These are phyloP conservation scores for Trapa bicornis DNA, from an alignment of 345 rosid species.

Conservation along the genomic window DNA sequence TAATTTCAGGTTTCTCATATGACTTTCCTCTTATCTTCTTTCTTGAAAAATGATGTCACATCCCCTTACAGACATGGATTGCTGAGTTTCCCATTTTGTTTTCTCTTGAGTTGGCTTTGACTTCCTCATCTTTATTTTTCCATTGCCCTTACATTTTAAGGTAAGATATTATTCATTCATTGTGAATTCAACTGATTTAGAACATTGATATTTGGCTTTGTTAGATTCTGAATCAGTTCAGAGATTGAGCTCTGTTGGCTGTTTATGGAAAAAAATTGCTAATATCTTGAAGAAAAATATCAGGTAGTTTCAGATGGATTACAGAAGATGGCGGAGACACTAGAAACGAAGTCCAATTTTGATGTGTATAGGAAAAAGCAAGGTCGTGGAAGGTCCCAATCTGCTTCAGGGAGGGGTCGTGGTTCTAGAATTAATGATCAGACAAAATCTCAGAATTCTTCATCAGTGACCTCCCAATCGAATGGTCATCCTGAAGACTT, in stretches of 20 bases:
- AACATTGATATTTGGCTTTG: neutral
- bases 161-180: neutral
- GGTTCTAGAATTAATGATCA: conserved; percentile 66
- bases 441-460: conserved; percentile 34
- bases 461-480: conserved; percentile 30
- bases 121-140: neutral
- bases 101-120: neutral
- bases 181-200: neutral
- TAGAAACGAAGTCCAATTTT: conserved; percentile 37
- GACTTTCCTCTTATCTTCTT: neutral
- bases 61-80: neutral
- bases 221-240: neutral
- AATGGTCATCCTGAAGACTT: conserved; percentile 65
- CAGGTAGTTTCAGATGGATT: conserved; percentile 52
- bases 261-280: conserved; percentile 1
- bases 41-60: neutral
- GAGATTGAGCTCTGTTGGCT: neutral
- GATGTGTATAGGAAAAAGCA: conserved; percentile 64
- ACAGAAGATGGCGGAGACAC: conserved; percentile 39
- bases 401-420: conserved; percentile 73
- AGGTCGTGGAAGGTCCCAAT: conserved; percentile 71
- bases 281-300: conserved; percentile 14
- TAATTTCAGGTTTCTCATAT: conserved; percentile 14
- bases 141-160: neutral
- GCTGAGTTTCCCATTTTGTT: neutral